Percentiles rank a stretch among this genome's conserved stretches.
These are phyloP conservation scores for Trichoderma atroviride DNA, from an alignment of 2,329 filamentous ascomycete genomes.

Conservation along the genomic window DNA sequence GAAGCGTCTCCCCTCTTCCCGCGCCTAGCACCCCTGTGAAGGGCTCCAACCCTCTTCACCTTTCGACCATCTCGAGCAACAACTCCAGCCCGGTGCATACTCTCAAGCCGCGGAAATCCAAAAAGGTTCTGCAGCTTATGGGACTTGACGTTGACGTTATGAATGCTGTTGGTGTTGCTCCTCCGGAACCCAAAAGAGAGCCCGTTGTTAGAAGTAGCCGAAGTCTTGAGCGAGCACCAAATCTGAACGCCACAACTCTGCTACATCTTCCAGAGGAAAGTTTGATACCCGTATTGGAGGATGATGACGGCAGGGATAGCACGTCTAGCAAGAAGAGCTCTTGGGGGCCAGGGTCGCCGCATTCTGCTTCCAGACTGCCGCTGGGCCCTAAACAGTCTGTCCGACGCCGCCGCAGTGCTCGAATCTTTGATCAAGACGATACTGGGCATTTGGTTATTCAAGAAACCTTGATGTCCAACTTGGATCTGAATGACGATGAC, in stretches of 20 bases:
- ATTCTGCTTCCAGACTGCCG: slow-evolving; percentile 23
- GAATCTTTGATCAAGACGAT: slow-evolving; percentile 14
- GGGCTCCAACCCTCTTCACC: neutral
- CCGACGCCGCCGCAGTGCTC: slow-evolving; percentile 21
- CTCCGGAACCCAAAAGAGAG: neutral
- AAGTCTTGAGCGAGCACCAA: slow-evolving; percentile 2
- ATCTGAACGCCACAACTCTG: slow-evolving; percentile 14
- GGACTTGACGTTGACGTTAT: slow-evolving; percentile 43
- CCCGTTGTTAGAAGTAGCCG: neutral
- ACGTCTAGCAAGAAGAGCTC: slow-evolving; percentile 32
- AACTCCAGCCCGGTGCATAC: slow-evolving; percentile 20
- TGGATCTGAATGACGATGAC: slow-evolving; percentile 33
- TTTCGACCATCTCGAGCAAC: slow-evolving; percentile 2
- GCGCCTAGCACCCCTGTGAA: slow-evolving; percentile 1
- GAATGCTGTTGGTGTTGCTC: slow-evolving; percentile 15
- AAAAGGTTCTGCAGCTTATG: slow-evolving; percentile 48
- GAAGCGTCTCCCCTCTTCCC: slow-evolving; percentile 15
- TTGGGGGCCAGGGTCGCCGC: slow-evolving; percentile 31
- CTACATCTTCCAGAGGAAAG: slow-evolving; percentile 19
- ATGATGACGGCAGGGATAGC: slow-evolving; percentile 29
- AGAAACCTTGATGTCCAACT: slow-evolving; percentile 23
- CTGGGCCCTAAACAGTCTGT: slow-evolving; percentile 23
- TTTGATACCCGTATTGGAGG: slow-evolving; percentile 27
- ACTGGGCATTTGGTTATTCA: neutral
- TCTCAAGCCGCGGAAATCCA: slow-evolving; percentile 35